These are phyloP conservation scores for Aegilops tauschii DNA, from an alignment of 176 grass and related monocot genomes.

Conservation along the genomic window DNA sequence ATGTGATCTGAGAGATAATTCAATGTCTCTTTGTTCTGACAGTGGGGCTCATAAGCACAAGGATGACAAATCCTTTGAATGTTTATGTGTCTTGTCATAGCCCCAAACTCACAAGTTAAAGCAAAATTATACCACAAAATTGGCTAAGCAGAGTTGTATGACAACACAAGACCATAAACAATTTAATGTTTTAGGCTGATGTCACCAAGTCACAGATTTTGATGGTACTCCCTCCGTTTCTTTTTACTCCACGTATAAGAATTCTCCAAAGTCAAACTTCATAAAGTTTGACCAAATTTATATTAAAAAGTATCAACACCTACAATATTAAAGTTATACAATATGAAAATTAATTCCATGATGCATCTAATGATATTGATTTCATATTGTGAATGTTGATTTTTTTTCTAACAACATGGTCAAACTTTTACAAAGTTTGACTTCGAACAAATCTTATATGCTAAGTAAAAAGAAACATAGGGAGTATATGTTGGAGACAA, in stretches of 20 bases:
- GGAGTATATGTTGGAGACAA: background rate
- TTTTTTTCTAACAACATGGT: too few species aligned
- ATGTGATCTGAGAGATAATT: background rate
- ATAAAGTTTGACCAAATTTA: too few species aligned
- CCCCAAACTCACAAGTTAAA: background rate
- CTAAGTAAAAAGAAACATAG: too few species aligned
- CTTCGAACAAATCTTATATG: too few species aligned
- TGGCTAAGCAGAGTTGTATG: background rate
- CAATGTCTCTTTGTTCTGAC: background rate
- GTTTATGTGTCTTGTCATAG: background rate
- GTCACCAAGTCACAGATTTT: background rate
- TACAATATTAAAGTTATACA: too few species aligned
- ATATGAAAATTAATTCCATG: too few species aligned
- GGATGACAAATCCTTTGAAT: background rate
- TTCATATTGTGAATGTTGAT: too few species aligned
- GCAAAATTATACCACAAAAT: background rate
- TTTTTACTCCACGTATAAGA: too few species aligned
- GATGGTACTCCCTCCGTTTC: background rate
- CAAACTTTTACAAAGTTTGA: too few species aligned
- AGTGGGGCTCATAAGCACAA: background rate
- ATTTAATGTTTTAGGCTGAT: background rate
- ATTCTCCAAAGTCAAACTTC: too few species aligned
- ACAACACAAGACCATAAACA: background rate
- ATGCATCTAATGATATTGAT: too few species aligned
- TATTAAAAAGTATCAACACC: too few species aligned